Conservation (phyloP, 805 yeast genomes). For the Metschnikowia bowlesiae region DNA sequence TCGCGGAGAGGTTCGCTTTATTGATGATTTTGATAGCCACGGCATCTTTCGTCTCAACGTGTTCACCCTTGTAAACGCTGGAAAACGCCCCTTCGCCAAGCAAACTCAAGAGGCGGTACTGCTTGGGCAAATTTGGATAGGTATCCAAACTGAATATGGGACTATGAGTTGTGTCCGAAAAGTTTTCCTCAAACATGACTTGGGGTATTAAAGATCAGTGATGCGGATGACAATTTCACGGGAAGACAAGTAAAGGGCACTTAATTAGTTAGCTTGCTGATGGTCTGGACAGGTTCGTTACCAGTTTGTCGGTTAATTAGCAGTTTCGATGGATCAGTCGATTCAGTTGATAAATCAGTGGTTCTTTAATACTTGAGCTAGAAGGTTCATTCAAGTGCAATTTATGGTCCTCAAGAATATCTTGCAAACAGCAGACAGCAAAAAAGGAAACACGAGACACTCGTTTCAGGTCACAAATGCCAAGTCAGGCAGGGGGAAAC, state of each 20-base stretch:
- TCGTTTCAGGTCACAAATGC: neutral
- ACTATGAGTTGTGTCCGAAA: neutral
- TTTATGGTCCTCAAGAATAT: neutral
- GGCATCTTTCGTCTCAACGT: slow-evolving; percentile 30
- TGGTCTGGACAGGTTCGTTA: too few species aligned
- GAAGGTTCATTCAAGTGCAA: neutral
- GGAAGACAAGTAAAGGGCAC: too few species aligned
- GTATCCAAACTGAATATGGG: slow-evolving; percentile 11
- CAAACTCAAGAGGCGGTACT: slow-evolving; percentile 43
- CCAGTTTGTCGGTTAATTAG: too few species aligned
- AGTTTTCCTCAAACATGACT: neutral
- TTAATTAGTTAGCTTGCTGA: too few species aligned
- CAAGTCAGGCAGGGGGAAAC: neutral
- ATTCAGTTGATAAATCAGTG: too few species aligned
- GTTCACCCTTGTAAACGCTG: slow-evolving; percentile 59
- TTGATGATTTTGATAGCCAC: slow-evolving; percentile 62
- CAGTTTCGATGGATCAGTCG: too few species aligned
- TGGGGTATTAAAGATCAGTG: neutral
- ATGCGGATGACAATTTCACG: too few species aligned
- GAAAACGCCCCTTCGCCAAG: slow-evolving; percentile 86
- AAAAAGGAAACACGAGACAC: neutral
- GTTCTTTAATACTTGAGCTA: too few species aligned
- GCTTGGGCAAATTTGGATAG: slow-evolving; percentile 34
- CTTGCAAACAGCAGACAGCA: neutral
- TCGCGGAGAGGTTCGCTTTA: slow-evolving; percentile 60